phyloP scores from a whole-genome alignment of 331 rosid species.

The Spiraea crenata region DNA sequence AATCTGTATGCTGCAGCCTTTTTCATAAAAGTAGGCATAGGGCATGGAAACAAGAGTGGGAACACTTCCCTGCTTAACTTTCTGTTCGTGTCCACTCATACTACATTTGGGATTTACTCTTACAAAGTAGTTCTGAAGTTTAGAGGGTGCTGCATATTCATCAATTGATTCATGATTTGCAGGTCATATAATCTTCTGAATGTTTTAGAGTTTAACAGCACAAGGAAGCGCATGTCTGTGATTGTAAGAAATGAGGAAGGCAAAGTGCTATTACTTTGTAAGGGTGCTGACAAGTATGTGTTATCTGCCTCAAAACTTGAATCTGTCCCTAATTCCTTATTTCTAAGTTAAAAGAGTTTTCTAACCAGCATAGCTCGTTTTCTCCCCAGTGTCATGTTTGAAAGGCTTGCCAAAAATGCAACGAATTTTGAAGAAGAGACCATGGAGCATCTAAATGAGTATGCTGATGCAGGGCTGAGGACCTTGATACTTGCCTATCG shows the following conservation, averaged over 20 bases:
- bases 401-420: conserved; percentile 66
- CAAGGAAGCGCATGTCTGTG: conserved; percentile 96
- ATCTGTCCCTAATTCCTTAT: not conserved
- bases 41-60: not conserved
- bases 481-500: conserved; percentile 84
- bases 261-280: conserved; percentile 60
- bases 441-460: conserved; percentile 61
- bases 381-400: conserved; percentile 86
- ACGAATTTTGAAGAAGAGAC: conserved; percentile 71
- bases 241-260: conserved; percentile 73
- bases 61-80: not conserved
- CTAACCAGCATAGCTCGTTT: conserved; percentile 22
- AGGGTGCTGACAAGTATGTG: conserved; percentile 96
- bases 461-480: conserved; percentile 87
- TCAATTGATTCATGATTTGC: conserved; percentile 20
- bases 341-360: not conserved
- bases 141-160: conserved; percentile 9
- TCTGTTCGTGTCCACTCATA: too few species aligned
- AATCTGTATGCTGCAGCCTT: conserved; percentile 16
- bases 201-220: conserved; percentile 89
- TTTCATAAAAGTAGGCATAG: not conserved
- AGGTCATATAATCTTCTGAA: conserved; percentile 70
- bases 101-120: too few species aligned
- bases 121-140: not conserved
- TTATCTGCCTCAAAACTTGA: conserved; percentile 15